Percentiles rank a stretch among this genome's conserved stretches.
These are phyloP conservation scores for Amoebophrya sp. DNA, from an alignment of 169 alveolate species.

Conservation along the genomic window DNA sequence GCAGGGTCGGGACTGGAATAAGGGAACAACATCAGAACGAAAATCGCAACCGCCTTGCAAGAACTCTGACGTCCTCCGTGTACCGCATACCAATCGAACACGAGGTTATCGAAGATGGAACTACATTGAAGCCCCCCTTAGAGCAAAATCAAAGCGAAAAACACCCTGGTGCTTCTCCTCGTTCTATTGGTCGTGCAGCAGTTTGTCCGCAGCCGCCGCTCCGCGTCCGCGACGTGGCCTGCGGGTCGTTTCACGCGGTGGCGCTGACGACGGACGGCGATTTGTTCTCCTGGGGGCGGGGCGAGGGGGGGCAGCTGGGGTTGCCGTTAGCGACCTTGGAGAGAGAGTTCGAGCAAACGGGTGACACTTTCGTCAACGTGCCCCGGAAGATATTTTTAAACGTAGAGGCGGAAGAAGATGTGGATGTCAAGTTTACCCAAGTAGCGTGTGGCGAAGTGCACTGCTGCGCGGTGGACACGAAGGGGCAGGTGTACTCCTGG, in stretches of 20 bases:
- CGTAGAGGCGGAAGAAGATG: too few relatives aligned
- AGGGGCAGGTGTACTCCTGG: constrained; percentile 53
- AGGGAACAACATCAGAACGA: too few relatives aligned
- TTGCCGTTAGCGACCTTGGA: not conserved
- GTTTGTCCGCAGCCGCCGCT: too few relatives aligned
- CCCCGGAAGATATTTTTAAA: too few relatives aligned
- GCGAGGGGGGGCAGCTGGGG: not conserved
- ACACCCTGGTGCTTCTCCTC: not conserved
- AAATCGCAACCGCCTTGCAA: too few relatives aligned
- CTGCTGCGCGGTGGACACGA: constrained; percentile 21
- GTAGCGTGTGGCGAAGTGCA: constrained; percentile 57
- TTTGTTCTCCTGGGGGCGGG: constrained; percentile 55
- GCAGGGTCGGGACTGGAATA: too few relatives aligned
- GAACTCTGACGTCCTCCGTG: not conserved
- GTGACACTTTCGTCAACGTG: not conserved
- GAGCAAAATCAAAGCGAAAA: too few relatives aligned
- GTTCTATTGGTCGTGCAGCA: not conserved
- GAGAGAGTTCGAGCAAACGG: not conserved
- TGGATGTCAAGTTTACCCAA: too few relatives aligned
- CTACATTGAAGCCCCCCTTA: not conserved
- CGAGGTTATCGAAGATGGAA: not conserved
- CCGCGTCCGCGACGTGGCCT: constrained; percentile 49
- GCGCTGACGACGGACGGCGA: constrained; percentile 54
- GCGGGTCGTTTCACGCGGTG: constrained; percentile 50
- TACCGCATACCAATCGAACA: not conserved